A percentile compares a stretch with the other conserved stretches of the same genome.
phyloP scores from a whole-genome alignment of 1,284 basidiomycete genomes.

The Quambalaria eucalypti region DNA sequence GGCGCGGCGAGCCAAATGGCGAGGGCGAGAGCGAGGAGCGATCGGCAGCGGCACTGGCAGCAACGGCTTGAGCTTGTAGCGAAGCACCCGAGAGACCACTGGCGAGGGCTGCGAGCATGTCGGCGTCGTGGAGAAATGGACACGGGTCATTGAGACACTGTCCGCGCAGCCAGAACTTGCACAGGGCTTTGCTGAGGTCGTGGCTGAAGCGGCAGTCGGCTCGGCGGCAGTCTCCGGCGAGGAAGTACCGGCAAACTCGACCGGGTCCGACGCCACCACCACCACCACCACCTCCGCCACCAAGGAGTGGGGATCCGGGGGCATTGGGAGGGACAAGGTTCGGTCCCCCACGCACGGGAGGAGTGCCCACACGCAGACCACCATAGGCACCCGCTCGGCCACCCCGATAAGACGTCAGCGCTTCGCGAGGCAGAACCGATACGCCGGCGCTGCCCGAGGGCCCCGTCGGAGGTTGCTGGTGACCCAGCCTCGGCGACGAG shows the following conservation, averaged over 20 bases:
- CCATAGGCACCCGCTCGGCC: background rate
- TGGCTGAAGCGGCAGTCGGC: slow-evolving; percentile 83
- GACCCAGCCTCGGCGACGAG: background rate
- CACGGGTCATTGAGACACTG: slow-evolving; percentile 53
- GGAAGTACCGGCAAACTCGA: slow-evolving; percentile 83
- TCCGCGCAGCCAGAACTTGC: slow-evolving; percentile 93
- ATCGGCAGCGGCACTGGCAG: slow-evolving; percentile 47
- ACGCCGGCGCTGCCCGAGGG: slow-evolving; percentile 9
- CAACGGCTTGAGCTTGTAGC: too few species aligned
- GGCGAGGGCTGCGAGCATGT: slow-evolving; percentile 60
- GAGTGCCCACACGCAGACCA: background rate
- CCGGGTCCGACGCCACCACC: slow-evolving; percentile 3
- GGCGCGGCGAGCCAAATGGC: background rate
- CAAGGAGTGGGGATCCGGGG: too few species aligned
- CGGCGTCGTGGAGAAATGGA: slow-evolving; percentile 43
- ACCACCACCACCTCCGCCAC: background rate
- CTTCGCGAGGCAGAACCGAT: slow-evolving; percentile 25
- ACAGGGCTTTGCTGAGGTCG: slow-evolving; percentile 59
- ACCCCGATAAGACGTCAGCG: slow-evolving; percentile 4
- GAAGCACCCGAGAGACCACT: slow-evolving; percentile 49
- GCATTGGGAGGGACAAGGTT: too few species aligned
- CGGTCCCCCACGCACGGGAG: too few species aligned
- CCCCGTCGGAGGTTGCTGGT: background rate
- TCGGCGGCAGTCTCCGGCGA: slow-evolving; percentile 87
- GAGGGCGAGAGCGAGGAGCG: slow-evolving; percentile 16